Evolutionary conservation across 192 early-diverging fungal genomes (phyloP).

Genomic region (Jimgerdemannia flammicorona): DNA sequence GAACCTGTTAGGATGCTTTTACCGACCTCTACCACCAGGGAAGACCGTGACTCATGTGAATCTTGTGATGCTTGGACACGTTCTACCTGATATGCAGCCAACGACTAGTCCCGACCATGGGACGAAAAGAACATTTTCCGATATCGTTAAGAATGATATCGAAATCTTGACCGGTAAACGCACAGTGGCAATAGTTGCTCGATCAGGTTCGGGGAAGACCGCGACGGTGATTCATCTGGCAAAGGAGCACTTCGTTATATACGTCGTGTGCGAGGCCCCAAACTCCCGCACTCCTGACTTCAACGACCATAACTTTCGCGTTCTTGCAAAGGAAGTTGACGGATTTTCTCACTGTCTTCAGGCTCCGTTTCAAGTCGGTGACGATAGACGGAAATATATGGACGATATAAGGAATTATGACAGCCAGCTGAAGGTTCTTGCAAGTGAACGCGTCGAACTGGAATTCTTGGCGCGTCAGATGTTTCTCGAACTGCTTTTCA

Average conservation of each 20-base stretch:
- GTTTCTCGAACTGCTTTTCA: constrained; percentile 23
- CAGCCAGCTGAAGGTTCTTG: background rate
- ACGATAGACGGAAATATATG: background rate
- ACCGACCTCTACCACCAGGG: background rate
- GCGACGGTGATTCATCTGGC: too few relatives aligned
- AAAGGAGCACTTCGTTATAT: too few relatives aligned
- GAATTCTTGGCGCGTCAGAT: constrained; percentile 29
- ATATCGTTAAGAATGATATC: constrained; percentile 16
- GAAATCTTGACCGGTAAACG: too few relatives aligned
- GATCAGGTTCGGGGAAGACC: too few relatives aligned
- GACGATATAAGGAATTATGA: constrained; percentile 4
- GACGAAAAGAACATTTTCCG: constrained; percentile 14
- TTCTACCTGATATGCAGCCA: constrained; percentile 18
- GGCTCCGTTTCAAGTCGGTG: background rate
- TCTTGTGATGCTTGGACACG: constrained; percentile 22
- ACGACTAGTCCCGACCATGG: background rate
- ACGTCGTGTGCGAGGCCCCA: too few relatives aligned
- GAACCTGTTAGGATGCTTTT: constrained; percentile 19
- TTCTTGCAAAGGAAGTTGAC: too few relatives aligned
- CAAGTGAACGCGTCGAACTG: constrained; percentile 19
- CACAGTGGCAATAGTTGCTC: too few relatives aligned
- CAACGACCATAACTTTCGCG: too few relatives aligned
- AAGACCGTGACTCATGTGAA: constrained; percentile 4
- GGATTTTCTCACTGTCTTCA: constrained; percentile 11
- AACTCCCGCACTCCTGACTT: too few relatives aligned